These are phyloP conservation scores for Ceratopteris richardii DNA, from an alignment of 75 land plant species.

Conservation along the genomic window DNA sequence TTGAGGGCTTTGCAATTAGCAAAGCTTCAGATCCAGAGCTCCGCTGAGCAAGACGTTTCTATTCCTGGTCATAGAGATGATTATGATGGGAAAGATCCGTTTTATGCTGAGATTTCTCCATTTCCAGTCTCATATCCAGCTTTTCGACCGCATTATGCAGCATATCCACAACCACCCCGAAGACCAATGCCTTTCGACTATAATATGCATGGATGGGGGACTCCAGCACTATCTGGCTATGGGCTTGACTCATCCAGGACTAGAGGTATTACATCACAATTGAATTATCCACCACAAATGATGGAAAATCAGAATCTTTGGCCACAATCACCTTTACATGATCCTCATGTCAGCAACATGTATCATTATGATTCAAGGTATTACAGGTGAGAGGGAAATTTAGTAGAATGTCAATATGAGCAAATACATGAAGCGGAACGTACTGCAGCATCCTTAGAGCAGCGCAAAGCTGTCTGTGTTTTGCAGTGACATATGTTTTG, in stretches of 20 bases:
- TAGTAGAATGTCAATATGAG: too few relatives aligned
- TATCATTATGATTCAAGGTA: background rate
- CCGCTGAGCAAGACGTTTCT: background rate
- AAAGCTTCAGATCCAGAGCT: conserved; percentile 13
- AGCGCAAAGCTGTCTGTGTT: too few relatives aligned
- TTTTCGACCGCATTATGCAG: background rate
- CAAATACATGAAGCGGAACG: too few relatives aligned
- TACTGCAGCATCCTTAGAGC: too few relatives aligned
- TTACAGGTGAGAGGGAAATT: background rate
- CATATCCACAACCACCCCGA: background rate
- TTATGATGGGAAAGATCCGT: background rate
- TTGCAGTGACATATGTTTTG: too few relatives aligned
- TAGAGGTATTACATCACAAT: background rate
- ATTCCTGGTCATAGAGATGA: background rate
- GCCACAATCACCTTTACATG: background rate
- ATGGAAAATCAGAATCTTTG: background rate
- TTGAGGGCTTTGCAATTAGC: conserved; percentile 16
- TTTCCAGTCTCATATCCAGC: background rate
- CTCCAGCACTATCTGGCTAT: background rate
- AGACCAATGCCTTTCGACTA: background rate
- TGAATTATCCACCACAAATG: background rate
- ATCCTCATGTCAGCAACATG: background rate
- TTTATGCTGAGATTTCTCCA: background rate
- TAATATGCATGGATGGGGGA: background rate
- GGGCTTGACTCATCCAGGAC: background rate